Evolutionary conservation across 345 rosid species (phyloP), one percentile per base, ranked within the genome.

Genomic region (Salix udensis): DNA sequence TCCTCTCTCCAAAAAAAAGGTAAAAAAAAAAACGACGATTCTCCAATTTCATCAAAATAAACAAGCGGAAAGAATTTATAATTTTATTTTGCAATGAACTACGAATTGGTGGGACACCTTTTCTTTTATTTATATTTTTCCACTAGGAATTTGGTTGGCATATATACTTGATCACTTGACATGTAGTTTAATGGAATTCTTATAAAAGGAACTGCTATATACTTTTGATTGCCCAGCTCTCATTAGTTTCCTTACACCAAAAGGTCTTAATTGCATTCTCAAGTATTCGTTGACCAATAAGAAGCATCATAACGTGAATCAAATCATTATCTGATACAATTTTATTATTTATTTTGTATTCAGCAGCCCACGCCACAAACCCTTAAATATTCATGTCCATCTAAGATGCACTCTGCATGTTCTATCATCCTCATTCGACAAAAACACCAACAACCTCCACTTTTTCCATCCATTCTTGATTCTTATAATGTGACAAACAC

Each of bases 341-440:
- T 52, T 52, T 55, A 73, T 19, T 39, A 69, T 65, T 67, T 23
- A 48, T 68, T 83, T 69, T 65, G 75, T 70, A 73, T 39, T 65
- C 76, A 61, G 24, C 23, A 11, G 44, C 53, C 71, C 39, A 62
- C 37, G n/a, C 70, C 55, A 4, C 46, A 44, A 48, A 71, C 78
- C 52, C 81, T 74, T 60, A 30, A 67, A 74, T 70, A 15, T 74
- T 39, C 66, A 50, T 40, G 61, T 37, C 77, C 85, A 82, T 44
- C 79, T 24, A 53, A 78, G 74, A 28, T 37, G 66, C n/a, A 48
- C 73, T 70, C 31, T 5, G 31, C 76, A 37, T 77, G 76, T 50
- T 71, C 68, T 16, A 0, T 52, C 15, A 7, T 36, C 21, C 18
- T 9, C 15, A 36, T 10, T 31, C 39, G 31, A 15, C 18, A 10